Evolutionary conservation across 1,284 basidiomycete species (phyloP).

Genomic region (Caloboletus firmus): DNA sequence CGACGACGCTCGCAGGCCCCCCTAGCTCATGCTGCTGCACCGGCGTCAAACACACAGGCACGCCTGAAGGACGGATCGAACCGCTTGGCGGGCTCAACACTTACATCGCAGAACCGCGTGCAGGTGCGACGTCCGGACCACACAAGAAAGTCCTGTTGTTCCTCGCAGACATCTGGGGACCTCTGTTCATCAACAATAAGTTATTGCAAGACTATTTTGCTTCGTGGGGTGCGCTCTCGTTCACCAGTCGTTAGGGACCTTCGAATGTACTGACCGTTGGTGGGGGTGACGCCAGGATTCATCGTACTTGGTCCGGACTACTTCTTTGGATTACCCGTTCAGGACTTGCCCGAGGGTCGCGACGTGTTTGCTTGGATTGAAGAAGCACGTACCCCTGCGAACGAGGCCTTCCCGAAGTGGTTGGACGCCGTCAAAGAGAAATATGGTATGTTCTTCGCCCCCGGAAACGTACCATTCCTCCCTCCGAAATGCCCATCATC

Average conservation of each 20-base stretch:
- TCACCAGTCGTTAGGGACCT: neutral
- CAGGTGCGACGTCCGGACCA: constrained; percentile 2
- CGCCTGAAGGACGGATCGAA: constrained; percentile 42
- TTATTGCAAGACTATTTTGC: constrained; percentile 55
- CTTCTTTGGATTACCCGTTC: constrained; percentile 16
- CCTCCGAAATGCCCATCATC: neutral
- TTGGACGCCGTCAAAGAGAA: constrained; percentile 18
- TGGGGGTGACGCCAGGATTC: constrained; percentile 14
- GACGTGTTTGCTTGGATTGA: constrained; percentile 14
- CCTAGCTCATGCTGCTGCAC: constrained; percentile 46
- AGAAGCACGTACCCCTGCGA: neutral
- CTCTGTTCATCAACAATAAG: constrained; percentile 48
- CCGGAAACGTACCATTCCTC: neutral
- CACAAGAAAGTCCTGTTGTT: constrained; percentile 47
- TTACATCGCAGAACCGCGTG: constrained; percentile 47
- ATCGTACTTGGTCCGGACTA: constrained; percentile 30
- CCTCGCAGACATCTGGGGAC: constrained; percentile 49
- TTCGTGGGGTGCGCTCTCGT: constrained; percentile 38
- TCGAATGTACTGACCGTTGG: neutral
- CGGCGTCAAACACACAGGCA: constrained; percentile 49
- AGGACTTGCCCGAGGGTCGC: neutral
- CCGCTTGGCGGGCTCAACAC: constrained; percentile 48
- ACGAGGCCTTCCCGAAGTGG: constrained; percentile 23
- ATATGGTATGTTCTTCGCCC: constrained; percentile 7
- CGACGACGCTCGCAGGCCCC: constrained; percentile 41